phyloP scores from a whole-genome alignment of 176 grass and related monocot genomes.

The Sorghum bicolor region DNA sequence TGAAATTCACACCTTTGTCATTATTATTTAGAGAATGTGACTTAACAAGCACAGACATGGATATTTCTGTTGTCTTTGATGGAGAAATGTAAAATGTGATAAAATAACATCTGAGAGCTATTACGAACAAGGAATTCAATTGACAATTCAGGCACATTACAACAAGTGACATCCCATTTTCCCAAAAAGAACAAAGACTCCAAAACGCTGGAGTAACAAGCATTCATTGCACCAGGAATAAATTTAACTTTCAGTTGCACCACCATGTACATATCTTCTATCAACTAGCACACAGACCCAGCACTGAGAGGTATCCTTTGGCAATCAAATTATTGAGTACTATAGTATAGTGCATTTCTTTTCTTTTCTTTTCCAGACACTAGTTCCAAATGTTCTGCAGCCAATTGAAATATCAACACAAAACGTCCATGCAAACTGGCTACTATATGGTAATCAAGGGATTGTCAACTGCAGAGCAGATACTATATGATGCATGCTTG shows the following conservation, averaged over 20 bases:
- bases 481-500: constrained; percentile 4
- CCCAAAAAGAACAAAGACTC: background rate
- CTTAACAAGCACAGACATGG: constrained; percentile 18
- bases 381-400: constrained; percentile 12
- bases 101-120: constrained; percentile 12
- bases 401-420: constrained; percentile 15
- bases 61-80: constrained; percentile 12
- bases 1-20: constrained; percentile 46
- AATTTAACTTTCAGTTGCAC: background rate
- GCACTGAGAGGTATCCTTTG: background rate
- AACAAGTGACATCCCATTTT: background rate
- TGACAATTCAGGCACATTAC: constrained; percentile 11
- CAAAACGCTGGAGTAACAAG: background rate
- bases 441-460: background rate
- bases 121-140: background rate
- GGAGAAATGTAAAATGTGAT: background rate
- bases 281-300: background rate
- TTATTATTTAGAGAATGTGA: constrained; percentile 16
- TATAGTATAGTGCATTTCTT: background rate
- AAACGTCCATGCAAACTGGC: background rate
- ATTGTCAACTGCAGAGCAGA: constrained; percentile 1
- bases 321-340: background rate
- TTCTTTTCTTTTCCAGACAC: background rate
- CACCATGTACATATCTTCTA: background rate
- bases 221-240: background rate